Evolutionary conservation across 768 basidiomycete species (phyloP), one percentile per base, ranked within the genome.

Genomic region (Podaxis sp.): DNA sequence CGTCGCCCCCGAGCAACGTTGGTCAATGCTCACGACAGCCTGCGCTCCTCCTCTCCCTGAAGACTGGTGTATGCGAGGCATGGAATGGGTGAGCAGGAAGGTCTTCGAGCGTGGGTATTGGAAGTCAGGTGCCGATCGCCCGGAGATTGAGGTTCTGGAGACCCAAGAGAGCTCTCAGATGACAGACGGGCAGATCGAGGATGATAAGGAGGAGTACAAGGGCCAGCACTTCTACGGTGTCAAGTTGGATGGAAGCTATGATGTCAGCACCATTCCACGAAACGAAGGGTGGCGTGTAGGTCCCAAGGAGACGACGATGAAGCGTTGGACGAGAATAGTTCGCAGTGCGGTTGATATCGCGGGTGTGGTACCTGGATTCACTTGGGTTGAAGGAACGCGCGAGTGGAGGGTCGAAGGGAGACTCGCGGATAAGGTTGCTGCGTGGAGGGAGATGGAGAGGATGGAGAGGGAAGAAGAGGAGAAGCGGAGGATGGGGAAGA

Each of bases 31-130:
- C 35, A 90, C 89, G 0, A 85, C 79, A 48, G 84, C 84, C 13
- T 88, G 85, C 62, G 74, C 82, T 21, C 87, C 87, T 0, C 87
- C 92, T 0, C 76, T 98, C 1, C 82, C 91, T 0, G 97, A 99
- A 72, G 97, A 98, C 68, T 98, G 95, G 94, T 91, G 90, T 67
- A 70, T 98, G 65, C 83, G 97, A 35, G 97, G 97, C 1, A 93
- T 95, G 88, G 95, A 95, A 66, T 99, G 97, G 97, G 89, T 93
- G 3, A 90, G 92, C 5, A 81, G 93, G 61, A 85, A 86, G 62
- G 87, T 98, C 14, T 98, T 90, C 70, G 94, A 96, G 71, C 85
- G 92, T 42, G 96, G 95, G 0, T 98, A 89, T 71, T 99, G 97
- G 97, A 91, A 89, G 69, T 77, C 78, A n/a, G 83, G 82, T 35